A percentile compares a stretch with the other conserved stretches of the same genome.
phyloP scores from a whole-genome alignment of 768 basidiomycete species.

The Lepiota brunneoincarnata region DNA sequence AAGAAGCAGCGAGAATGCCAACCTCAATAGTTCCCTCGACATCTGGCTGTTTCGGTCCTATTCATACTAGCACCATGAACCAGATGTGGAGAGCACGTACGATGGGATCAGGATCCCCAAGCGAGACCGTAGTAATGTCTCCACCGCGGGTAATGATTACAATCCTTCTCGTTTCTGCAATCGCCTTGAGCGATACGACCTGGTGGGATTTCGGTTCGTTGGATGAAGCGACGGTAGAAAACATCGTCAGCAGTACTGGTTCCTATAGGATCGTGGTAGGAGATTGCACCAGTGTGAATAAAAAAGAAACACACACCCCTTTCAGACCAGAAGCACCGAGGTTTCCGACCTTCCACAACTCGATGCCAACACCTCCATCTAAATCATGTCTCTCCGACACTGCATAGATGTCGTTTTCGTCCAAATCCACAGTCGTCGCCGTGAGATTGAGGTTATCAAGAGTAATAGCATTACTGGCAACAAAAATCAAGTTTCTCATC shows the following conservation, averaged over 20 bases:
- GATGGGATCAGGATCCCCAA: slow-evolving; percentile 46
- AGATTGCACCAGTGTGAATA: neutral
- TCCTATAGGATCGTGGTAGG: slow-evolving; percentile 3
- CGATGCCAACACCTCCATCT: slow-evolving; percentile 53
- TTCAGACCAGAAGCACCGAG: neutral
- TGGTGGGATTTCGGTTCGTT: slow-evolving; percentile 29
- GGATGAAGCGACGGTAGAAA: slow-evolving; percentile 31
- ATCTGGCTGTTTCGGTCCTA: slow-evolving; percentile 49
- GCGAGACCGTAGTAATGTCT: slow-evolving; percentile 71
- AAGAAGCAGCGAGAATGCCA: slow-evolving; percentile 78
- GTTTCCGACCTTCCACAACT: slow-evolving; percentile 49
- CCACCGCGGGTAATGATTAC: slow-evolving; percentile 71
- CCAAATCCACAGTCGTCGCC: slow-evolving; percentile 57
- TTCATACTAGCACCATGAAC: slow-evolving; percentile 11
- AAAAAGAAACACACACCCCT: neutral
- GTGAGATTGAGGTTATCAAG: slow-evolving; percentile 36
- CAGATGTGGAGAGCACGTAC: slow-evolving; percentile 30
- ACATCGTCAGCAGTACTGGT: slow-evolving; percentile 32
- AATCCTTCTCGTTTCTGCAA: slow-evolving; percentile 70
- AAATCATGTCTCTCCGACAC: slow-evolving; percentile 45
- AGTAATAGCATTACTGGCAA: slow-evolving; percentile 23
- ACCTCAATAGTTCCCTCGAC: slow-evolving; percentile 86
- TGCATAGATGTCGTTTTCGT: slow-evolving; percentile 59
- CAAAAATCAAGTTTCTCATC: slow-evolving; percentile 60
- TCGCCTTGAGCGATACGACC: slow-evolving; percentile 62